phyloP scores from a whole-genome alignment of 2,329 filamentous ascomycete genomes.

The Aureobasidium lini region DNA sequence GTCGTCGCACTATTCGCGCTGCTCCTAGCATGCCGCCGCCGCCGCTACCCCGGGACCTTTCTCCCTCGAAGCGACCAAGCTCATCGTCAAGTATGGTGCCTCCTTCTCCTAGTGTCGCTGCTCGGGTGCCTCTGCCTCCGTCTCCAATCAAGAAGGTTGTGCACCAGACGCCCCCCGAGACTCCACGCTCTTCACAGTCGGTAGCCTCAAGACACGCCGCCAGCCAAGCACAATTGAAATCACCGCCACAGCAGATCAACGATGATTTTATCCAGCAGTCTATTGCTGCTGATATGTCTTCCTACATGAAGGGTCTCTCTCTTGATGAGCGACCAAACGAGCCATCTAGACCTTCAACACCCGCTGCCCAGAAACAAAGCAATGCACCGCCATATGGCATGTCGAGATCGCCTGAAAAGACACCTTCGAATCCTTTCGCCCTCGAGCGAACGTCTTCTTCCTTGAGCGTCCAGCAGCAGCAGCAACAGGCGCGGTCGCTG shows the following conservation, averaged over 20 bases:
- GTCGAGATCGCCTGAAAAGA: constrained; percentile 2
- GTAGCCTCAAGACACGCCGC: constrained; percentile 21
- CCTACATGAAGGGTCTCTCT: constrained; percentile 29
- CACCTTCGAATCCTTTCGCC: neutral
- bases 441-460: constrained; percentile 4
- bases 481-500: neutral
- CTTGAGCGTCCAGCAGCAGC: neutral
- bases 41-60: constrained; percentile 32
- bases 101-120: constrained; percentile 33
- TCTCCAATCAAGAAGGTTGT: constrained; percentile 38
- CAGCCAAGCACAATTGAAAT: constrained; percentile 24
- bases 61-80: constrained; percentile 34
- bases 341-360: neutral
- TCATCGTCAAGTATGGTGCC: constrained; percentile 24
- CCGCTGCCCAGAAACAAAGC: constrained; percentile 15
- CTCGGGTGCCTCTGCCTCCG: constrained; percentile 38
- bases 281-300: constrained; percentile 38
- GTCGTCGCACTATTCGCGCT: constrained; percentile 10
- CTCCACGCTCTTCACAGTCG: constrained; percentile 23
- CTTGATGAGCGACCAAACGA: constrained; percentile 20
- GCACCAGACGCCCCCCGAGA: constrained; percentile 29
- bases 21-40: constrained; percentile 25
- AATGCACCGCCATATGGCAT: neutral
- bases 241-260: constrained; percentile 27
- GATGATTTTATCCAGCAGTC: constrained; percentile 43